Base-by-base conservation (phyloP, 2,329 filamentous ascomycete species). In the Fusarium anguioides region DNA sequence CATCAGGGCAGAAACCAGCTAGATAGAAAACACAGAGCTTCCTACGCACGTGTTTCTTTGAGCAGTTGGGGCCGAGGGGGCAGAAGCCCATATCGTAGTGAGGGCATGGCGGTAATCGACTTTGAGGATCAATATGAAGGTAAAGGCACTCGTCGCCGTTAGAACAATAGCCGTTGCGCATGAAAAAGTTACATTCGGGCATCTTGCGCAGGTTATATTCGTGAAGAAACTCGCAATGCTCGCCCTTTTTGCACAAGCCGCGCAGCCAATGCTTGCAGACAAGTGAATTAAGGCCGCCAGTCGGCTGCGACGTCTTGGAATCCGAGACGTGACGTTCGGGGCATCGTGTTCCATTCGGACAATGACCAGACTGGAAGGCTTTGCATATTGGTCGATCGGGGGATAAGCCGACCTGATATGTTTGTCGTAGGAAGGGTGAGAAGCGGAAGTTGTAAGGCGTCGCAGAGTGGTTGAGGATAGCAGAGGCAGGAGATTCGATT, bases 251-350 rank as follows among this genome's bases (percentile, higher is more conserved):
- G 85, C 96, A 99, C 20, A 99, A 88, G 0, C 94, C 95, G 68
- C 96, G 92, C 75, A 98, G 89, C 90, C 96, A 98, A 84, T 98
- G 96, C 83, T 99, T 99, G 88, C 96, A 99, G 63, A 99, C 95
- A 17, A 98, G 88, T 75, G 87, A 91, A 81, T 91, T 92, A 77
- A 91, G 91, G 31, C 88, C 89, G 37, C 83, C 79, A 15, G 78
- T 74, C n/a, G 75, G 77, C 59, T 76, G 74, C 20, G 74, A 66
- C 6, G 70, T 66, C 60, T 76, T 75, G 66, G 74, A 69, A 82
- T 78, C 75, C 27, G 80, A 77, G 60, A 83, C 79, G 82, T 98
- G 95, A 48, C 93, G 91, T 79, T 98, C 94, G 3, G 93, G 88
- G 78, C 96, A 98, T 55, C 88, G 86, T 64, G 91, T 89, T 36